These are phyloP conservation scores for Betula pendula DNA, from an alignment of 306 rosid genomes.

Conservation along the genomic window DNA sequence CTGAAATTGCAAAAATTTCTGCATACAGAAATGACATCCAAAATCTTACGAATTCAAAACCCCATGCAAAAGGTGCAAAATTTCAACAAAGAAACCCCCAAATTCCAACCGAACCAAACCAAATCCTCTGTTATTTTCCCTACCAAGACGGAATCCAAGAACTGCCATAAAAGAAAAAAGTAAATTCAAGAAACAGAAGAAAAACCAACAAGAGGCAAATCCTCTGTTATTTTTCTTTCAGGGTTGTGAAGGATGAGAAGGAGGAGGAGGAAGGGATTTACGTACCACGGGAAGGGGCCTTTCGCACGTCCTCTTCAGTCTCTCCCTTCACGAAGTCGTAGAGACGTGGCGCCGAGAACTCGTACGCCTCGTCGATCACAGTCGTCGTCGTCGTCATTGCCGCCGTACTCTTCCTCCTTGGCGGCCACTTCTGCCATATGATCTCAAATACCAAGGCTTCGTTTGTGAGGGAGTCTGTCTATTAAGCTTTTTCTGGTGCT, in stretches of 20 bases:
- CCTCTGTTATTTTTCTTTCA: too few relatives aligned
- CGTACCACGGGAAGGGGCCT: conserved; percentile 94
- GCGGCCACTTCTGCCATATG: conserved; percentile 47
- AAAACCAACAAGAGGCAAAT: too few relatives aligned
- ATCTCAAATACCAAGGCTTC: not conserved
- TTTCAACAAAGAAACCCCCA: not conserved
- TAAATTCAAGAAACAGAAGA: too few relatives aligned
- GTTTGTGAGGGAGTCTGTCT: too few relatives aligned
- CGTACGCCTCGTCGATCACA: conserved; percentile 71
- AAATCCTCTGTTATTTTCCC: too few relatives aligned
- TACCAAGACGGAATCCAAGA: not conserved
- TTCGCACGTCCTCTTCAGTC: conserved; percentile 45
- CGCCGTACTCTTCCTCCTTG: conserved; percentile 24
- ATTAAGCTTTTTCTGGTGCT: not conserved
- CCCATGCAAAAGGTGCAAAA: not conserved
- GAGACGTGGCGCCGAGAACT: conserved; percentile 89
- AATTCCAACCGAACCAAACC: not conserved
- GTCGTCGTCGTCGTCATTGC: not conserved
- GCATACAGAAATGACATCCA: not conserved
- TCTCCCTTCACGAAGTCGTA: conserved; percentile 67
- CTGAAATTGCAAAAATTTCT: not conserved
- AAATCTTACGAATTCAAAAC: not conserved
- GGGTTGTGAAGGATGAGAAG: too few relatives aligned
- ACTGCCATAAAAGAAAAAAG: not conserved
- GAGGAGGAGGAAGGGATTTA: not conserved